Evolutionary conservation across 2,329 filamentous ascomycete genomes (phyloP).

Genomic region (Alternaria angustiovoidea): DNA sequence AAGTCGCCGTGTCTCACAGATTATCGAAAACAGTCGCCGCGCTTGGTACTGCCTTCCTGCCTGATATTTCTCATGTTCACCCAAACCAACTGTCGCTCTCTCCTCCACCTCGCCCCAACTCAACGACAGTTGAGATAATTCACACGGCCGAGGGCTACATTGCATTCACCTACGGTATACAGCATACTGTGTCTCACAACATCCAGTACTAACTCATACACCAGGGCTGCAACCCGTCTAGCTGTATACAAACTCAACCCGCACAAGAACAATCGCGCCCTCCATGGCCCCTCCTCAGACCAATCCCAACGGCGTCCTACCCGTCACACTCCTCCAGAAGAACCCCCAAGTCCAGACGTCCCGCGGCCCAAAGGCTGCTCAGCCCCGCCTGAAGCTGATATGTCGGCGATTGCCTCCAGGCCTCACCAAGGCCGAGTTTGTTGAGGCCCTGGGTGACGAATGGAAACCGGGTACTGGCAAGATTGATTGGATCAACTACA

Average conservation of each 20-base stretch:
- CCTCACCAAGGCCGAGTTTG: constrained; percentile 81
- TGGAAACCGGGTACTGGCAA: constrained; percentile 85
- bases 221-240: not conserved
- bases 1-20: not conserved
- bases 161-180: not conserved
- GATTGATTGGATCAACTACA: constrained; percentile 83
- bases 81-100: constrained; percentile 1
- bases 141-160: not conserved
- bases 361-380: constrained; percentile 53
- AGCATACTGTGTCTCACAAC: not conserved
- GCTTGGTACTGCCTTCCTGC: not conserved
- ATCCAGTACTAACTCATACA: not conserved
- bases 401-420: constrained; percentile 86
- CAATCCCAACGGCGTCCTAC: constrained; percentile 51
- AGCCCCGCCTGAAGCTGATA: constrained; percentile 80
- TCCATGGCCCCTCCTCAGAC: constrained; percentile 44
- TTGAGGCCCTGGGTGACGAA: constrained; percentile 73
- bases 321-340: constrained; percentile 49
- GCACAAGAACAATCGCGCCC: not conserved
- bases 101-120: constrained; percentile 1
- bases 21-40: constrained; percentile 6
- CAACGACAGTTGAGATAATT: constrained; percentile 8
- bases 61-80: constrained; percentile 4
- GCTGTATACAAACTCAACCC: not conserved
- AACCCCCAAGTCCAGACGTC: constrained; percentile 39